phyloP scores from a whole-genome alignment of 2,329 filamentous ascomycete species.

The Ascochyta lentis region DNA sequence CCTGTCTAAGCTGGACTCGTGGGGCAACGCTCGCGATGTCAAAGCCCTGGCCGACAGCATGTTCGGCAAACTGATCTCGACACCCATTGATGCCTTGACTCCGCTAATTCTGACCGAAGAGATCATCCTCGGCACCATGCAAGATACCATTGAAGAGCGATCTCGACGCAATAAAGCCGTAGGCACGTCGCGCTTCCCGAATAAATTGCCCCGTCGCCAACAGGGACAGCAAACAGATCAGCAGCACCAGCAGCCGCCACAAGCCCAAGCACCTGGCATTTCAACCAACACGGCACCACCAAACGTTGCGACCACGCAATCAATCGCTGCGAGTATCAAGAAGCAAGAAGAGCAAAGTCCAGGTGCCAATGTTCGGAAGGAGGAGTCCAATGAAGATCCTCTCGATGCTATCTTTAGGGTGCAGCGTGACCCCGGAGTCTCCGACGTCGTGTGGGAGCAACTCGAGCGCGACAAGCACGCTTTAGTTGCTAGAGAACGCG shows the following conservation, averaged over 20 bases:
- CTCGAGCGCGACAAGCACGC: slow-evolving; percentile 58
- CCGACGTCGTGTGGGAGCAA: slow-evolving; percentile 67
- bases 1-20: slow-evolving; percentile 57
- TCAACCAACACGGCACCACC: slow-evolving; percentile 11
- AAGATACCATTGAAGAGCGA: slow-evolving; percentile 46
- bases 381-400: slow-evolving; percentile 10
- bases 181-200: slow-evolving; percentile 22
- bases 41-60: slow-evolving; percentile 60
- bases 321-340: neutral
- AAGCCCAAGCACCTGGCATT: neutral
- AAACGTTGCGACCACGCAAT: neutral
- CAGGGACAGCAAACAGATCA: slow-evolving; percentile 2
- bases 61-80: slow-evolving; percentile 49
- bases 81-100: slow-evolving; percentile 22
- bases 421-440: slow-evolving; percentile 63
- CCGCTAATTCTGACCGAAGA: slow-evolving; percentile 31
- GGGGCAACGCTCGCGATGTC: slow-evolving; percentile 71
- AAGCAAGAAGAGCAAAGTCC: slow-evolving; percentile 11
- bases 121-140: slow-evolving; percentile 34
- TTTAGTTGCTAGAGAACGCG: slow-evolving; percentile 41
- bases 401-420: slow-evolving; percentile 23
- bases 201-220: neutral
- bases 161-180: slow-evolving; percentile 26
- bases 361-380: neutral
- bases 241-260: slow-evolving; percentile 18